phyloP scores from a whole-genome alignment of 441 rosid species.

The Cnidoscolus chayamansa region DNA sequence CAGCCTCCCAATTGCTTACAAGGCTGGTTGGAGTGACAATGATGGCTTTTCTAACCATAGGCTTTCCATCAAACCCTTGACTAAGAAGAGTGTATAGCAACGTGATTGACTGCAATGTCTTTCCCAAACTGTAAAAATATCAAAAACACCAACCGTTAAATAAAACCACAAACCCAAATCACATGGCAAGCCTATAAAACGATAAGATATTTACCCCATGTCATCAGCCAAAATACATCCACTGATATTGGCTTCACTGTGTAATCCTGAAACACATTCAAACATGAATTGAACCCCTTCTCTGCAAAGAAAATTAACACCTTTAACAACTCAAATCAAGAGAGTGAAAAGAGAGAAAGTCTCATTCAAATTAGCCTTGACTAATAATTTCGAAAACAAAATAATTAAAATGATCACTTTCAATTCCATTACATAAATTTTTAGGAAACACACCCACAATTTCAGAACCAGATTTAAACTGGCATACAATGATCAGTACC shows the following conservation, averaged over 20 bases:
- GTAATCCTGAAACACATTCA: slow-evolving; percentile 85
- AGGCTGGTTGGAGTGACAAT: slow-evolving; percentile 99
- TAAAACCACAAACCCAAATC: slow-evolving; percentile 17
- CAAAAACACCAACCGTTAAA: slow-evolving; percentile 15
- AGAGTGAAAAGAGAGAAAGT: neutral
- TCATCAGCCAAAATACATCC: slow-evolving; percentile 99
- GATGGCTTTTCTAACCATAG: slow-evolving; percentile 89
- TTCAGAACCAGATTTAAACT: slow-evolving; percentile 13
- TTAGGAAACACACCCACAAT: neutral
- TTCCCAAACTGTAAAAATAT: slow-evolving; percentile 73
- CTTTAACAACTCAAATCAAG: slow-evolving; percentile 7
- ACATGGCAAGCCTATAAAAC: slow-evolving; percentile 16
- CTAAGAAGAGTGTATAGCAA: slow-evolving; percentile 78
- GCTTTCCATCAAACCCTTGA: slow-evolving; percentile 93
- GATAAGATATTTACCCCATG: slow-evolving; percentile 73
- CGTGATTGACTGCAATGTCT: slow-evolving; percentile 94
- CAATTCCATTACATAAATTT: neutral
- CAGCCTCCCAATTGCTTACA: slow-evolving; percentile 99
- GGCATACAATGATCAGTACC: slow-evolving; percentile 44
- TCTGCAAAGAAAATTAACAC: slow-evolving; percentile 45
- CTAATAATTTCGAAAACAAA: neutral
- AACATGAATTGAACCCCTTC: slow-evolving; percentile 99
- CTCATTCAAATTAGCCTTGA: neutral
- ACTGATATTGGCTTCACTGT: slow-evolving; percentile 47
- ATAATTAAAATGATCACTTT: no score